phyloP scores from a whole-genome alignment of 2,329 filamentous ascomycete genomes.

The Claviceps cyperi region DNA sequence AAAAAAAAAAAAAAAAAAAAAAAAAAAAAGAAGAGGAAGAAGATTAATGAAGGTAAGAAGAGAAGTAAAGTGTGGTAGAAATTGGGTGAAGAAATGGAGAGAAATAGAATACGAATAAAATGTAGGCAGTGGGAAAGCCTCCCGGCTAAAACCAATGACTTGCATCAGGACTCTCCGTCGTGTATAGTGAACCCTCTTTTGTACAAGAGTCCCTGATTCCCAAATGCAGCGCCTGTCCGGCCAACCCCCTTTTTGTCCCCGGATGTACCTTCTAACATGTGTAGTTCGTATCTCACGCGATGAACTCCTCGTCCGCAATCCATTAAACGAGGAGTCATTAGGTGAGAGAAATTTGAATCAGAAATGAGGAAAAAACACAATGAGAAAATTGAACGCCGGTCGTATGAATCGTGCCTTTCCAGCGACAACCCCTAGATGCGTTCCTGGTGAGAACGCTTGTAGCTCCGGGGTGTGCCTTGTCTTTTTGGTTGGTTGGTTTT shows the following conservation, averaged over 20 bases:
- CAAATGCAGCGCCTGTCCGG: neutral
- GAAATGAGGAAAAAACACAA: too few species aligned
- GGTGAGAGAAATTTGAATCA: neutral
- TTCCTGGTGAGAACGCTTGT: too few species aligned
- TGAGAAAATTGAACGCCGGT: too few species aligned
- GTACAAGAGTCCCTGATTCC: neutral
- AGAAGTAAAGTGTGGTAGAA: neutral
- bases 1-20: too few species aligned
- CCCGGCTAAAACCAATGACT: neutral
- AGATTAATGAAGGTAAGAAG: neutral
- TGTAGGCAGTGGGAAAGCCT: neutral
- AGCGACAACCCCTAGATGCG: too few species aligned
- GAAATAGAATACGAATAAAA: neutral
- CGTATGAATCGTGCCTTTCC: neutral
- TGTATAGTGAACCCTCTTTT: neutral
- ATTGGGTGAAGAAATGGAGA: neutral
- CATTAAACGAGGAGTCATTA: neutral
- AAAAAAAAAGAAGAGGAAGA: neutral
- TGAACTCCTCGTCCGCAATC: neutral
- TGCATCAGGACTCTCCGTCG: neutral
- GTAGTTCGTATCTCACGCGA: neutral
- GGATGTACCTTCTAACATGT: neutral
- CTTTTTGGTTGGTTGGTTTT: neutral
- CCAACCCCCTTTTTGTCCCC: neutral
- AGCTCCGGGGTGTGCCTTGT: neutral